A percentile compares a stretch with the other conserved stretches of the same genome.
Conservation (phyloP, 2,329 filamentous ascomycete species). For the Paracoccidioides brasiliensis region DNA sequence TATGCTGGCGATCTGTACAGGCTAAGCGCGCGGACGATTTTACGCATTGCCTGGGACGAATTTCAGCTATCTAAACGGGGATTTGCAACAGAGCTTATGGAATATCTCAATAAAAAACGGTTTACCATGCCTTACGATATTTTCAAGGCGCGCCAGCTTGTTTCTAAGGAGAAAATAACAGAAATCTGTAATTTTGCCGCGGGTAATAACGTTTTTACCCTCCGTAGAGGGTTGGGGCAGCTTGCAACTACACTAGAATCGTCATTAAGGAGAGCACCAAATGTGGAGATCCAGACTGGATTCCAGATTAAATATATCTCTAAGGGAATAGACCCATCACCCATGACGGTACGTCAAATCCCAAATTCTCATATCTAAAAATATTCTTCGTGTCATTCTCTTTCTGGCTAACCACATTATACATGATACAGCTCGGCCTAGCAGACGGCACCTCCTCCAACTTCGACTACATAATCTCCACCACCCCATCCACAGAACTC, state of each 20-base stretch:
- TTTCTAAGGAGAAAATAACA: slow-evolving; percentile 8
- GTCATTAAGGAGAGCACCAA: slow-evolving; percentile 39
- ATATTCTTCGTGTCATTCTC: too few species aligned
- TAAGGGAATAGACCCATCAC: slow-evolving; percentile 11
- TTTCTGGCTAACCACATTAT: neutral
- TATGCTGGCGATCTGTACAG: slow-evolving; percentile 83
- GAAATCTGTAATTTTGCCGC: slow-evolving; percentile 12
- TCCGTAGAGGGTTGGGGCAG: slow-evolving; percentile 47
- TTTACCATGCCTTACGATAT: neutral
- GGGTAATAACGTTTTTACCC: slow-evolving; percentile 28
- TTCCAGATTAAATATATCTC: slow-evolving; percentile 38
- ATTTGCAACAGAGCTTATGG: slow-evolving; percentile 15
- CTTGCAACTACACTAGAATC: slow-evolving; percentile 43
- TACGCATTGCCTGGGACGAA: slow-evolving; percentile 27
- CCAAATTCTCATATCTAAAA: neutral
- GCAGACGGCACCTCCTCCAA: neutral
- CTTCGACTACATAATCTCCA: slow-evolving; percentile 19
- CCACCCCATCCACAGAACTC: slow-evolving; percentile 12
- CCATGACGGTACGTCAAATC: slow-evolving; percentile 6
- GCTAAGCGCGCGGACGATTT: slow-evolving; percentile 42
- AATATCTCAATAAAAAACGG: slow-evolving; percentile 14
- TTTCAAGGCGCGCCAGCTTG: slow-evolving; percentile 4
- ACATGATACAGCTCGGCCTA: neutral
- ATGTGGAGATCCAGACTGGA: slow-evolving; percentile 46
- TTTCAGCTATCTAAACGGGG: slow-evolving; percentile 9